Percentiles rank a stretch among this genome's conserved stretches.
phyloP scores from a whole-genome alignment of 495 filamentous ascomycete genomes.

The Talaromyces stipitatus region DNA sequence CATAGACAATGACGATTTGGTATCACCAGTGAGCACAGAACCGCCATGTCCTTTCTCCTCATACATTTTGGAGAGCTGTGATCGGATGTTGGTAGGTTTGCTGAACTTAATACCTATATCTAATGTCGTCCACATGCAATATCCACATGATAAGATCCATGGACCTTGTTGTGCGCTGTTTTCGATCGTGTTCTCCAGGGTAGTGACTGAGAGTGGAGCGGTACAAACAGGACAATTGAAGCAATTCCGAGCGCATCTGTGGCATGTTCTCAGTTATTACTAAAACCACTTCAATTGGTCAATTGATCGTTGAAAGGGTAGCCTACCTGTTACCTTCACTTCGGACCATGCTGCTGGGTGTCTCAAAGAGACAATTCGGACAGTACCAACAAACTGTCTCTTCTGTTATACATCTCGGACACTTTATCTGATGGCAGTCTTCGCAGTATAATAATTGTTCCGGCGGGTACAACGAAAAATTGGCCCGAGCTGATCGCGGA shows the following conservation, averaged over 20 bases:
- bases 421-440: constrained; percentile 92
- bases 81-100: constrained; percentile 74
- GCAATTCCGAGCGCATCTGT: constrained; percentile 86
- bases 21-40: constrained; percentile 27
- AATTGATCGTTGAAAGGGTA: background rate
- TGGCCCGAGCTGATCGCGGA: constrained; percentile 72
- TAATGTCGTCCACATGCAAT: constrained; percentile 84
- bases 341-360: constrained; percentile 80
- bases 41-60: constrained; percentile 22
- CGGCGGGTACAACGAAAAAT: constrained; percentile 86
- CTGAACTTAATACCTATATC: constrained; percentile 89
- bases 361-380: constrained; percentile 93
- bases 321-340: constrained; percentile 85
- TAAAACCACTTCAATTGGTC: background rate
- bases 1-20: constrained; percentile 31
- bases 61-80: constrained; percentile 56
- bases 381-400: constrained; percentile 93
- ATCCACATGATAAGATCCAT: constrained; percentile 75
- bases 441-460: constrained; percentile 93
- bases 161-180: constrained; percentile 46
- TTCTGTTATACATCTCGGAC: constrained; percentile 82
- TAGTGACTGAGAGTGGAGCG: constrained; percentile 66
- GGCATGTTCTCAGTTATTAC: background rate
- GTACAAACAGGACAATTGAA: constrained; percentile 89
- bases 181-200: constrained; percentile 45